Percentiles rank a stretch among this genome's conserved stretches.
Conservation (phyloP, 495 filamentous ascomycete genomes). For the Astrocystis sublimbata region DNA sequence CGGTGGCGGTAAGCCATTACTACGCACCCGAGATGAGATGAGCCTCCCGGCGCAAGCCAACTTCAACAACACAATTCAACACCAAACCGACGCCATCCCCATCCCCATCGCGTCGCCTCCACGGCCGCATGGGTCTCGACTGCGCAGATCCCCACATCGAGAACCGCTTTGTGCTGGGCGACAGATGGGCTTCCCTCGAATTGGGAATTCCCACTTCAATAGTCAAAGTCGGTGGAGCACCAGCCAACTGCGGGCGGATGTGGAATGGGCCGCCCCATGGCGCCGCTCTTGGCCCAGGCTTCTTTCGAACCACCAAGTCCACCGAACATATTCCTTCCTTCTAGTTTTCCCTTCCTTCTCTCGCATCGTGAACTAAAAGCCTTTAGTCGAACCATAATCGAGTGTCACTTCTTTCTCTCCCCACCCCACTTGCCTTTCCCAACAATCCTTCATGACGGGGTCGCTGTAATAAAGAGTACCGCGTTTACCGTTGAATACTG, state of each 20-base stretch:
- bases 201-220: constrained; percentile 5
- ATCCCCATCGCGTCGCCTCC: neutral
- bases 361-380: no score
- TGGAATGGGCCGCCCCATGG: constrained; percentile 13
- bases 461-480: no score
- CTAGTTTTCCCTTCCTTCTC: constrained; percentile 1
- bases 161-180: constrained; percentile 2
- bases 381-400: no score
- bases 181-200: constrained; percentile 12
- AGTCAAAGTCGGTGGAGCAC: neutral
- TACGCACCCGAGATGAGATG: no score
- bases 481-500: no score
- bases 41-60: no score
- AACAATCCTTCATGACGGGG: no score
- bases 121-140: constrained; percentile 2
- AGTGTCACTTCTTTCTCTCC: no score
- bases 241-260: neutral
- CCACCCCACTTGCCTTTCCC: no score
- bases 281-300: constrained; percentile 10
- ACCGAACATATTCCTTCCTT: neutral
- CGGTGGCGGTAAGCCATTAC: neutral
- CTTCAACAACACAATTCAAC: neutral
- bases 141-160: constrained; percentile 9
- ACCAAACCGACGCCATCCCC: neutral
- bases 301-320: constrained; percentile 1